Evolutionary conservation across 2,329 filamentous ascomycete species (phyloP), one percentile per base, ranked within the genome.

Genomic region (Podosphaera aphanis): DNA sequence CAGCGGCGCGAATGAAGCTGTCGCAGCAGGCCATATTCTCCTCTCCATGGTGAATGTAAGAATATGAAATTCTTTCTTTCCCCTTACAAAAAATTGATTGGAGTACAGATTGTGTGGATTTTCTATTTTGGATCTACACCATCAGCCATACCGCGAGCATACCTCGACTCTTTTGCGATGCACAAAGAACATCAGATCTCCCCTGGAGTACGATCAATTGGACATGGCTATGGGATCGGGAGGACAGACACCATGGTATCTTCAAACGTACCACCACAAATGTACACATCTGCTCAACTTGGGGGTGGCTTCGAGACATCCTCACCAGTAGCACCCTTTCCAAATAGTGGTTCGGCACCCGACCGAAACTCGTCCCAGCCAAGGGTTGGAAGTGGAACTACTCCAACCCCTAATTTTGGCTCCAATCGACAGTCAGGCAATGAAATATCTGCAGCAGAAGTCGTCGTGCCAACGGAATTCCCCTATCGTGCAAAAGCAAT

Each of bases 401-500:
- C 45, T 59, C 53, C 40, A 52, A 53, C 36, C 50, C 74, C 46
- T 60, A 57, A 52, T 47, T 49, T 55, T 37, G 53, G 48, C 31
- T 47, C 49, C 38, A 52, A 47, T 44, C 63, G 48, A 43, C 59
- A 45, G 50, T 59, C 50, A 27, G 50, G 57, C 59, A 48, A 50
- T 47, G 53, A 59, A 21, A 51, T 52, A 23, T 50, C 53, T 16
- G 45, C 51, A 10, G 62, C 65, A 48, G 75, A 81, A 54, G 74
- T 80, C 33, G 72, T 76, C 15, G 71, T 72, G 20, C 84, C 86
- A 0, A 88, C 83, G 38, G 88, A 95, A 61, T 98, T 98, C 62
- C 90, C 90, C 2, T 98, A 98, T 64, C 77, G 83, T 48, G 90
- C 90, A 43, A 95, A 95, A 73, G 90, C 90, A 49, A 98, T 98